Evolutionary conservation across 1,284 basidiomycete species (phyloP), one percentile per base, ranked within the genome.

Genomic region (Nidula niveotomentosa): DNA sequence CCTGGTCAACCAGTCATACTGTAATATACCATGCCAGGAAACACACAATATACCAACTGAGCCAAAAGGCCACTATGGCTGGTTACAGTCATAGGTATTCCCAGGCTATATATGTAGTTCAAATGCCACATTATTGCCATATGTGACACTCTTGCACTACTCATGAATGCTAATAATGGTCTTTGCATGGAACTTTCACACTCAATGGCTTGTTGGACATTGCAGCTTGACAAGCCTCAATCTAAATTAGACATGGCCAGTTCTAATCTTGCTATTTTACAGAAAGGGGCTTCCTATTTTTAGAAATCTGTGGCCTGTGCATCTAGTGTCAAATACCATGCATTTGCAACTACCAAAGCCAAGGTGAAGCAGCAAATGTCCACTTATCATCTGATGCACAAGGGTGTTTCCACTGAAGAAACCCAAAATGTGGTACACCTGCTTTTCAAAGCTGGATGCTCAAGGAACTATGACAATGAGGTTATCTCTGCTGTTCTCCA

Each of bases 391-490:
- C 53, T 61, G 1, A 46, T 58, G 50, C 30, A 51, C 1, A 59
- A 59, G 18, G 53, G 55, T 7, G 55, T 56, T 12, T 59, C 34
- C 34, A 51, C 53, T 13, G 45, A 56, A 17, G 34, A 55, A 49
- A 60, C 57, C 30, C 41, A 55, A 18, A 54, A 56, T 48, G 23
- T 60, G 41, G 50, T 58, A 30, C 10, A 49, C 13, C 33, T 56
- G 1, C 48, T 61, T 34, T 53, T 55, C n/a, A 53, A 56, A 37
- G 51, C 53, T 51, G 59, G 59, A 3, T 61, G 56, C 48, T 54
- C 51, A 18, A 13, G 35, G 35, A 41, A 45, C 4, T 53, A 54
- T 41, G 52, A 59, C 47, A 52, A 44, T 50, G 36, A 56, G 33
- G 52, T 59, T n/a, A 60, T 59, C 10, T 17, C 35, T 39, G 54